These are phyloP conservation scores for Amanita polypyramis DNA, from an alignment of 768 basidiomycete species.

Conservation along the genomic window DNA sequence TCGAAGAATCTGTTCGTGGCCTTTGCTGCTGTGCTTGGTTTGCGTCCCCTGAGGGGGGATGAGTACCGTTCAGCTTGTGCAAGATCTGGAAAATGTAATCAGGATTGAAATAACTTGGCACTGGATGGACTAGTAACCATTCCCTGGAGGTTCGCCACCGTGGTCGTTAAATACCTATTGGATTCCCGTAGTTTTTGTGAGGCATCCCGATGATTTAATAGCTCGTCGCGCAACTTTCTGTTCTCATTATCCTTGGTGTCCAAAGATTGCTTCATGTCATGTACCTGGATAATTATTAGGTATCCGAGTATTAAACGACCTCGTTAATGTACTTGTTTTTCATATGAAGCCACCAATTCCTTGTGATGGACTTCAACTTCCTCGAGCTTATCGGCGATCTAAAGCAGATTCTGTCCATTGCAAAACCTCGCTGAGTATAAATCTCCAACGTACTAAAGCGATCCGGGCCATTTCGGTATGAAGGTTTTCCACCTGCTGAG, in stretches of 20 bases:
- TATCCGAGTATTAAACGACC: not conserved
- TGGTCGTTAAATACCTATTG: slow-evolving; percentile 16
- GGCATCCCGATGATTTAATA: slow-evolving; percentile 15
- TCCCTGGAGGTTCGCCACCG: slow-evolving; percentile 19
- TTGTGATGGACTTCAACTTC: not conserved
- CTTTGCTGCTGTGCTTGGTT: not conserved
- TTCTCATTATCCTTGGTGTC: slow-evolving; percentile 15
- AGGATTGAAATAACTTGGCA: not conserved
- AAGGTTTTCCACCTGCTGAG: not conserved
- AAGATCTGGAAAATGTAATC: not conserved
- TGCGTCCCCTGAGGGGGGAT: not conserved
- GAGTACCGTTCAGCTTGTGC: slow-evolving; percentile 1
- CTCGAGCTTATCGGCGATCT: not conserved
- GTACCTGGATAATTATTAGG: not conserved
- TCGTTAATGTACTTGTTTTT: not conserved
- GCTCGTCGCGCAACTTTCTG: slow-evolving; percentile 13
- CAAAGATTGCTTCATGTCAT: slow-evolving; percentile 12
- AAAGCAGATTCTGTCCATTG: not conserved
- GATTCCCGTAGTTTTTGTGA: slow-evolving; percentile 20
- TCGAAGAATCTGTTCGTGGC: not conserved
- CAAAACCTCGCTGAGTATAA: not conserved
- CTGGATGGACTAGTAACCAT: slow-evolving; percentile 14
- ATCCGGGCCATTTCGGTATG: not conserved
- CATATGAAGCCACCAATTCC: not conserved
- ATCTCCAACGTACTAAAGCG: not conserved